Evolutionary conservation across 2,329 filamentous ascomycete genomes (phyloP).

Genomic region (Phoma sp.): DNA sequence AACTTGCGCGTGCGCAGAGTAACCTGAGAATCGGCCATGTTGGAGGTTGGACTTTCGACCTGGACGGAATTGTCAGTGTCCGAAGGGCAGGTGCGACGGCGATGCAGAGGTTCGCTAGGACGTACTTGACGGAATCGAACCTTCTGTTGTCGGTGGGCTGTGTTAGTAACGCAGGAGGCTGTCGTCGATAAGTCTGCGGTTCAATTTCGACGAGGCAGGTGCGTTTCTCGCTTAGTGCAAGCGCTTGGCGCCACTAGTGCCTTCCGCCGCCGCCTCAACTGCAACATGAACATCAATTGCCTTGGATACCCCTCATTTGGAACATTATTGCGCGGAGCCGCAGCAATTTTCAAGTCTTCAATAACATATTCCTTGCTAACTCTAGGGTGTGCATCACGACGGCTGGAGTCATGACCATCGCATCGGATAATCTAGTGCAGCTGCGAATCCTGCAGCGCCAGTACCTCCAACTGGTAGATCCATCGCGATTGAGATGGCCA

Average conservation of each 20-base stretch:
- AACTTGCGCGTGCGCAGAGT: slow-evolving; percentile 94
- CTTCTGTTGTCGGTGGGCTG: slow-evolving; percentile 35
- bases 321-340: background rate
- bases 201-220: slow-evolving; percentile 11
- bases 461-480: slow-evolving; percentile 77
- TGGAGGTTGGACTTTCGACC: slow-evolving; percentile 52
- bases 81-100: slow-evolving; percentile 8
- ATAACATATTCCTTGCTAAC: background rate
- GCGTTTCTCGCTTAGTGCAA: slow-evolving; percentile 18
- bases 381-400: background rate
- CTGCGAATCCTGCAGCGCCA: slow-evolving; percentile 67
- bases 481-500: slow-evolving; percentile 67
- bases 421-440: slow-evolving; percentile 14
- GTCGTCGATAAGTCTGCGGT: slow-evolving; percentile 17
- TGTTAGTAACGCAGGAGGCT: slow-evolving; percentile 31
- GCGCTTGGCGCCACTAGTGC: slow-evolving; percentile 9
- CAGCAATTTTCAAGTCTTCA: background rate
- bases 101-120: slow-evolving; percentile 17
- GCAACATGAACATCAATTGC: slow-evolving; percentile 1
- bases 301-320: background rate
- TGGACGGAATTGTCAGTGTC: slow-evolving; percentile 29
- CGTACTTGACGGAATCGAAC: slow-evolving; percentile 46
- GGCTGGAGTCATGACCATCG: slow-evolving; percentile 22
- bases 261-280: background rate
- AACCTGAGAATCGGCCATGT: slow-evolving; percentile 79